Evolutionary conservation across 495 filamentous ascomycete species (phyloP).

Genomic region (Daldinia loculata): DNA sequence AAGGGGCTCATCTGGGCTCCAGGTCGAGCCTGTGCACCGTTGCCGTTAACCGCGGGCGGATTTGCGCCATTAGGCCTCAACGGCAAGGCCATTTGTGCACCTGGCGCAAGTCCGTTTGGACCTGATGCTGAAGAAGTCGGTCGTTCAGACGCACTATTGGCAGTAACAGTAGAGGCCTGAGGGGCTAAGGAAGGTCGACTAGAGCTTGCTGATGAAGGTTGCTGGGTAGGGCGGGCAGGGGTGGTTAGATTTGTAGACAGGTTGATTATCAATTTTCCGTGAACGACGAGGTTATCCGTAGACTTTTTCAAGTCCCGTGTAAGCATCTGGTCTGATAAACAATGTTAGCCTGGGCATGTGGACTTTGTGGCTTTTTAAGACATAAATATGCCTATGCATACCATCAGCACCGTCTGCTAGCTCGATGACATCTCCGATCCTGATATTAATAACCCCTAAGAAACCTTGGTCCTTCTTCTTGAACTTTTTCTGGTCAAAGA

Average conservation of each 20-base stretch:
- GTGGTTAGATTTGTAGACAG: slow-evolving; percentile 83
- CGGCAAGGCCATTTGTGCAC: slow-evolving; percentile 45
- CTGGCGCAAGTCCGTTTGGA: slow-evolving; percentile 49
- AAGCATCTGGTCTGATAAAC: slow-evolving; percentile 78
- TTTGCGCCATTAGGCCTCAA: slow-evolving; percentile 52
- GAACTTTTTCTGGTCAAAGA: slow-evolving; percentile 99
- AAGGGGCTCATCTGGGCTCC: slow-evolving; percentile 83
- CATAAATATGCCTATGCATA: slow-evolving; percentile 53
- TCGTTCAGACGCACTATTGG: slow-evolving; percentile 46
- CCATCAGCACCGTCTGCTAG: slow-evolving; percentile 89
- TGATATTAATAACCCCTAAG: slow-evolving; percentile 95
- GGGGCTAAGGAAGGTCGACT: slow-evolving; percentile 55
- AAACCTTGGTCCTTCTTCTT: slow-evolving; percentile 99
- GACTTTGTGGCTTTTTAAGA: neutral
- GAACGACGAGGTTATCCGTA: slow-evolving; percentile 95
- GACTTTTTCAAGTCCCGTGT: slow-evolving; percentile 98
- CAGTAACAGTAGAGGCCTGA: slow-evolving; percentile 49
- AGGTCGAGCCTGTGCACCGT: slow-evolving; percentile 47
- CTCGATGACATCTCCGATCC: slow-evolving; percentile 92
- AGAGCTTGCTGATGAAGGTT: slow-evolving; percentile 47
- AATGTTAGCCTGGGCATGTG: slow-evolving; percentile 21
- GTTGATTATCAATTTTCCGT: slow-evolving; percentile 96
- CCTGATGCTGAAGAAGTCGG: slow-evolving; percentile 58
- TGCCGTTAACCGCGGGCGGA: slow-evolving; percentile 51
- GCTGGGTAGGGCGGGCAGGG: slow-evolving; percentile 47